These are phyloP conservation scores for Penicillium canariense DNA, from an alignment of 495 filamentous ascomycete species.

Conservation along the genomic window DNA sequence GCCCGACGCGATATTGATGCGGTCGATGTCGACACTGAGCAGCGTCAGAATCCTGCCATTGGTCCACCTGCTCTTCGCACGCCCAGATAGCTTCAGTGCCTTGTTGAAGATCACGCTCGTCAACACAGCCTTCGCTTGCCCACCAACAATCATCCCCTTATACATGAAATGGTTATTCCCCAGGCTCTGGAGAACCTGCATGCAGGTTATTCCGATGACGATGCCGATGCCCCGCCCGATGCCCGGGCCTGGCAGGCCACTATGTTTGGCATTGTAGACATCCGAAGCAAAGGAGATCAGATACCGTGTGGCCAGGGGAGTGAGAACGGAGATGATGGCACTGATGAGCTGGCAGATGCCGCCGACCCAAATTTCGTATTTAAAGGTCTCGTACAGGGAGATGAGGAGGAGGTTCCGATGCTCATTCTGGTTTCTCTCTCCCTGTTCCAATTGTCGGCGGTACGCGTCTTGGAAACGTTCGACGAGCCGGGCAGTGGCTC, in stretches of 20 bases:
- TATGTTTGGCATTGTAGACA: conserved; percentile 61
- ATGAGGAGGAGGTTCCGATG: conserved; percentile 72
- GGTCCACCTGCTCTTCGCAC: conserved; percentile 81
- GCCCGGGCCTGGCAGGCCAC: conserved; percentile 49
- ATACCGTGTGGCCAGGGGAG: conserved; percentile 70
- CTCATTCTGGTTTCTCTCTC: too few relatives aligned
- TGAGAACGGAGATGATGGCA: conserved; percentile 66
- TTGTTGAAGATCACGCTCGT: conserved; percentile 79
- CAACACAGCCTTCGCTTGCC: conserved; percentile 68
- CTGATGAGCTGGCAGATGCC: conserved; percentile 72
- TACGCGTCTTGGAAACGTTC: conserved; percentile 58
- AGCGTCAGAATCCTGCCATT: conserved; percentile 88
- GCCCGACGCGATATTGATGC: conserved; percentile 78
- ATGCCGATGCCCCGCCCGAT: conserved; percentile 70
- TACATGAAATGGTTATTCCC: conserved; percentile 81
- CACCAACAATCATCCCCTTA: conserved; percentile 75
- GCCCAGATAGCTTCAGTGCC: conserved; percentile 73
- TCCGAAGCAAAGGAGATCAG: conserved; percentile 74
- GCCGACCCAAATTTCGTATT: conserved; percentile 79
- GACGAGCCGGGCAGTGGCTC: conserved; percentile 69
- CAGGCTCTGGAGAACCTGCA: conserved; percentile 72
- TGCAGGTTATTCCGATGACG: conserved; percentile 69
- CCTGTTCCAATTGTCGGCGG: too few relatives aligned
- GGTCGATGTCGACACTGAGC: conserved; percentile 92
- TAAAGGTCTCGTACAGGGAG: conserved; percentile 84